Percentiles rank a stretch among this genome's conserved stretches.
Conservation (phyloP, 1,284 basidiomycete species). For the Marasmius sp. region DNA sequence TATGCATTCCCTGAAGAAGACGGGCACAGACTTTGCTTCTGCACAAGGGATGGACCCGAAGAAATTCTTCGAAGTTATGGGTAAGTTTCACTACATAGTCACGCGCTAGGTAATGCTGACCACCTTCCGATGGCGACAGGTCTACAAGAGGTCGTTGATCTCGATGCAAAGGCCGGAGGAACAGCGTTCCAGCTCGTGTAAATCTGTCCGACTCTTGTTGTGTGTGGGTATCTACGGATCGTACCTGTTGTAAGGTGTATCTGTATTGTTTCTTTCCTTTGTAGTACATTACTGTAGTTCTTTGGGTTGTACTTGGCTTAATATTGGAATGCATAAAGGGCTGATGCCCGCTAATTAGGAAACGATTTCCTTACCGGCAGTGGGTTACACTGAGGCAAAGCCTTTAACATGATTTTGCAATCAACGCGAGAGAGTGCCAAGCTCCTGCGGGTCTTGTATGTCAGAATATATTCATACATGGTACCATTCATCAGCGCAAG, state of each 20-base stretch:
- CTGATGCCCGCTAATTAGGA: no score
- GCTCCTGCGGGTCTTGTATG: no score
- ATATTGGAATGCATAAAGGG: no score
- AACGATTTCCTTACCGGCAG: no score
- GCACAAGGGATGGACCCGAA: conserved; percentile 77
- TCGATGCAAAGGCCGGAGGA: conserved; percentile 63
- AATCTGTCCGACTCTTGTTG: neutral
- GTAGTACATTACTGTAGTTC: no score
- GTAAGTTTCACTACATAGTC: conserved; percentile 23
- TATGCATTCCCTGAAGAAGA: conserved; percentile 73
- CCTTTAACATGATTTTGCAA: no score
- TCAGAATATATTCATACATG: no score
- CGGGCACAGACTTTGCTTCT: conserved; percentile 69
- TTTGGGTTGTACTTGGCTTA: no score
- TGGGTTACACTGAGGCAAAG: no score
- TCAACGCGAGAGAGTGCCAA: no score
- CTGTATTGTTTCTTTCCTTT: neutral
- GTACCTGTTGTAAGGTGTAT: neutral
- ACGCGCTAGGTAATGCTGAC: neutral
- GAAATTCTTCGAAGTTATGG: conserved; percentile 76
- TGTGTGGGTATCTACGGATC: no score
- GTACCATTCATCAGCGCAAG: no score
- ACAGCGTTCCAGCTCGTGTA: conserved; percentile 53
- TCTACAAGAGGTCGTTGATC: conserved; percentile 52
- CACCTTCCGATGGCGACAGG: conserved; percentile 31